These are phyloP conservation scores for Thelonectria blattea DNA, from an alignment of 2,329 filamentous ascomycete genomes.

Conservation along the genomic window DNA sequence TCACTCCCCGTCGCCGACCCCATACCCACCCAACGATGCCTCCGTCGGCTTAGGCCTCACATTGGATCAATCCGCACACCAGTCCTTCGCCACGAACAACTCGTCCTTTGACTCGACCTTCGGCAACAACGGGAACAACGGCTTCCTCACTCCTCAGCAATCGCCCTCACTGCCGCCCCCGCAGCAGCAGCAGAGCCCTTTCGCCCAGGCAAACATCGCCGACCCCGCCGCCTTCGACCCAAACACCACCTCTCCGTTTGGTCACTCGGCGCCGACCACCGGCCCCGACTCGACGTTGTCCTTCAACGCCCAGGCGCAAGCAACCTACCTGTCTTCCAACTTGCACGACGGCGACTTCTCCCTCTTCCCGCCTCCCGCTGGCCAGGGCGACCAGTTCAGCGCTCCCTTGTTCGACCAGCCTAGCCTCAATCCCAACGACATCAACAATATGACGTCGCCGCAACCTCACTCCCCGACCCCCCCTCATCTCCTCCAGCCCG, in stretches of 20 bases:
- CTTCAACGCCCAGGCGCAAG: constrained; percentile 51
- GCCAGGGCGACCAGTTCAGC: constrained; percentile 63
- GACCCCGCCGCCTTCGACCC: constrained; percentile 49
- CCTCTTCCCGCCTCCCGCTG: constrained; percentile 64
- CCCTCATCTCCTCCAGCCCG: constrained; percentile 60
- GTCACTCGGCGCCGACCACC: constrained; percentile 48
- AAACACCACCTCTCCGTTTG: constrained; percentile 48
- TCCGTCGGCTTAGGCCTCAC: constrained; percentile 63
- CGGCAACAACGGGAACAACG: constrained; percentile 48
- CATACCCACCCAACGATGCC: constrained; percentile 55
- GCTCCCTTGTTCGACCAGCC: constrained; percentile 63
- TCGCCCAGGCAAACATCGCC: constrained; percentile 41
- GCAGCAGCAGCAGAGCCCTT: constrained; percentile 42
- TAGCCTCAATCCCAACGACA: constrained; percentile 52
- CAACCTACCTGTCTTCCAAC: constrained; percentile 56
- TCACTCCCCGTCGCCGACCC: constrained; percentile 68
- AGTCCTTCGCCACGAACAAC: constrained; percentile 45
- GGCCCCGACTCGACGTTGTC: constrained; percentile 46
- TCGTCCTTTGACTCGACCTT: constrained; percentile 52
- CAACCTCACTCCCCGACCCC: constrained; percentile 63
- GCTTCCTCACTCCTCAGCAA: constrained; percentile 58
- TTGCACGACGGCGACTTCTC: constrained; percentile 66
- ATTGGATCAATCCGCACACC: constrained; percentile 56
- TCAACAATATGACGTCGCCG: constrained; percentile 61
- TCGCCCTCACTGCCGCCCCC: constrained; percentile 42